Evolutionary conservation across 129 eudicot genomes (phyloP), one percentile per base, ranked within the genome.

Genomic region (Ambrosia artemisiifolia): DNA sequence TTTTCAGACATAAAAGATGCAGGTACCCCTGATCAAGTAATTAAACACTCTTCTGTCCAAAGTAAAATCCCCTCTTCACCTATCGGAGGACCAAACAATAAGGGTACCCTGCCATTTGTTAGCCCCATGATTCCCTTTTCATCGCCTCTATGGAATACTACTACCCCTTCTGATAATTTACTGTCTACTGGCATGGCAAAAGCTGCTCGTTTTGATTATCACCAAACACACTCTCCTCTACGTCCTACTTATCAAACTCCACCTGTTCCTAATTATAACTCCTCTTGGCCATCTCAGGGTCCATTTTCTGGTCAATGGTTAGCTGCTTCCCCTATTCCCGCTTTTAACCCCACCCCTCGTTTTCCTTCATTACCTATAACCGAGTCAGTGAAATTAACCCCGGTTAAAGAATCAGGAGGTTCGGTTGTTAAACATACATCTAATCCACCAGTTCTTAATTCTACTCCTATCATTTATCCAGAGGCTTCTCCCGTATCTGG

Each of bases 121-220:
- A 84, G 65, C 68, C 87, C 95, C 12, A 79, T 84, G 69, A 83
- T 90, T 17, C 92, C 96, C 65, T 83, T 79, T 64, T 84, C 95
- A n/a, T 90, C 96, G 0, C 92, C 98, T 20, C 75, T 90, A 74
- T 90, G 98, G 98, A 90, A 73, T 69, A 69, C 88, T 18, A 54
- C 90, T 43, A 80, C 91, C 40, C 87, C 96, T 48, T 82, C 73
- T 60, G 87, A 81, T 67, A 78, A 76, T 67, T 81, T 84, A 61
- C 83, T 80, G 43, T 63, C 88, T 24, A 76, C 77, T 76, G 78
- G 75, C 76, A 34, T 70, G 62, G 63, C 83, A 28, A 86, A 86
- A 81, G 66, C 89, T 18, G 70, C 83, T 33, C 63, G 70, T 65
- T 38, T 83, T 72, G 95, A 87, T 73, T 82, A 74, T 75, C 82